Conservation (phyloP, 306 rosid species). For the Cicer yamashitae region DNA sequence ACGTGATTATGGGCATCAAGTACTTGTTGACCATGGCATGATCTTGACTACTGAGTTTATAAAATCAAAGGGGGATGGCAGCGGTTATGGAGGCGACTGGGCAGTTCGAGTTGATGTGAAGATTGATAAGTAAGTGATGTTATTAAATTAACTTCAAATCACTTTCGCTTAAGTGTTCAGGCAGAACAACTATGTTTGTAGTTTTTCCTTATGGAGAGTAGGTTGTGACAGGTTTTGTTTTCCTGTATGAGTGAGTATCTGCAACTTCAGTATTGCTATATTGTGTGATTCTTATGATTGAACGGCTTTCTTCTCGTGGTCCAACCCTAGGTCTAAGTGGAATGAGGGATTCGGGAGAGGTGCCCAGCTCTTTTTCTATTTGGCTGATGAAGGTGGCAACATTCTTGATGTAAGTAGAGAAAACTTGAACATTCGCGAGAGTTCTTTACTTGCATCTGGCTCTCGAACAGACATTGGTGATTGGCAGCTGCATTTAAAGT, state of each 20-base stretch:
- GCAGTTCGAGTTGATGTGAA: conserved; percentile 71
- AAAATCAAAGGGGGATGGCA: conserved; percentile 74
- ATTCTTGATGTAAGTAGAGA: conserved; percentile 63
- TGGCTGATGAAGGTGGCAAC: conserved; percentile 88
- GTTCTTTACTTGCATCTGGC: conserved; percentile 79
- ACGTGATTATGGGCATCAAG: conserved; percentile 84
- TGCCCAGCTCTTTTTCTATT: conserved; percentile 85
- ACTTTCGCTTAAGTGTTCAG: conserved; percentile 6
- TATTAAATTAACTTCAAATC: conserved; percentile 33
- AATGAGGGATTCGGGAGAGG: conserved; percentile 54
- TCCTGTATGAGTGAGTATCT: conserved; percentile 27
- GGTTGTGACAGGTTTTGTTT: conserved; percentile 16
- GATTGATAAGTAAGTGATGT: conserved; percentile 59
- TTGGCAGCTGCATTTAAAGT: conserved; percentile 94
- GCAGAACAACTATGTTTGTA: conserved; percentile 18
- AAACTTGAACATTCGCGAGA: conserved; percentile 52
- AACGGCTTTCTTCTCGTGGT: conserved; percentile 41
- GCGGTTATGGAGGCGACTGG: conserved; percentile 99
- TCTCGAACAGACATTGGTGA: conserved; percentile 78
- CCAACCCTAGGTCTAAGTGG: conserved; percentile 63
- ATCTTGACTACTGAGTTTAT: conserved; percentile 75
- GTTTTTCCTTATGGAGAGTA: conserved; percentile 27
- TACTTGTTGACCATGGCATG: conserved; percentile 75
- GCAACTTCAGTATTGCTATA: conserved; percentile 6
- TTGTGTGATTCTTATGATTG: conserved; percentile 19